Evolutionary conservation across 1,139 yeast genomes (phyloP).

Genomic region (Blastobotrys serpentis): DNA sequence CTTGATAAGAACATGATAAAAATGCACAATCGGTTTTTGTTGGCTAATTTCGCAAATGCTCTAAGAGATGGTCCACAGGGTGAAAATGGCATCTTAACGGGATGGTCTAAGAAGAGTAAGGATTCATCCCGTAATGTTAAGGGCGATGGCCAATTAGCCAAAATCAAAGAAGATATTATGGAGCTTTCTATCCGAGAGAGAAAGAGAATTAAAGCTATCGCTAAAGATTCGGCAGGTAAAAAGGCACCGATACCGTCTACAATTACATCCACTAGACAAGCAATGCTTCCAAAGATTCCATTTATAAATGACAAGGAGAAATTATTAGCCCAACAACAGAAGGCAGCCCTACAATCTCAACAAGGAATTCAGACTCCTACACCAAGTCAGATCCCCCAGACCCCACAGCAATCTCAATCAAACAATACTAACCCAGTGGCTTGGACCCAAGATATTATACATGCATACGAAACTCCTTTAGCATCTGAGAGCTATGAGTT

Average conservation of each 20-base stretch:
- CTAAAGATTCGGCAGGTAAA: slow-evolving; percentile 68
- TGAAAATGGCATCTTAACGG: slow-evolving; percentile 44
- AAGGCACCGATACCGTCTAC: slow-evolving; percentile 68
- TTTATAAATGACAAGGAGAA: slow-evolving; percentile 51
- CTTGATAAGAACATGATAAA: slow-evolving; percentile 52
- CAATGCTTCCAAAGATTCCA: slow-evolving; percentile 86
- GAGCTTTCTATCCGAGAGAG: slow-evolving; percentile 84
- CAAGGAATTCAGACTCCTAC: slow-evolving; percentile 8
- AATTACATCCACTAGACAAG: slow-evolving; percentile 77
- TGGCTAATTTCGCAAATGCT: slow-evolving; percentile 82
- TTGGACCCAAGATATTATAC: slow-evolving; percentile 93
- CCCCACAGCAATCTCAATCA: slow-evolving; percentile 10
- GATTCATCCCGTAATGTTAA: slow-evolving; percentile 29
- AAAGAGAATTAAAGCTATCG: slow-evolving; percentile 76
- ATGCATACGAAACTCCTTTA: slow-evolving; percentile 83
- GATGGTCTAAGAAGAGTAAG: slow-evolving; percentile 50
- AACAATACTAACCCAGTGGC: slow-evolving; percentile 50
- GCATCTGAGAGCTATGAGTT: slow-evolving; percentile 75
- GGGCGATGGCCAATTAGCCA: slow-evolving; percentile 62
- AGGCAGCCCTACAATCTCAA: slow-evolving; percentile 32
- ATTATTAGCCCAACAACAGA: slow-evolving; percentile 41
- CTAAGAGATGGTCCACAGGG: slow-evolving; percentile 68
- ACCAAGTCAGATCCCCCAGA: slow-evolving; percentile 11
- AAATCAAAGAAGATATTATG: slow-evolving; percentile 81
- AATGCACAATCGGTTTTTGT: slow-evolving; percentile 76